Evolutionary conservation across 139 green algal genomes (phyloP).

Genomic region (Chlamydomonas sp.): DNA sequence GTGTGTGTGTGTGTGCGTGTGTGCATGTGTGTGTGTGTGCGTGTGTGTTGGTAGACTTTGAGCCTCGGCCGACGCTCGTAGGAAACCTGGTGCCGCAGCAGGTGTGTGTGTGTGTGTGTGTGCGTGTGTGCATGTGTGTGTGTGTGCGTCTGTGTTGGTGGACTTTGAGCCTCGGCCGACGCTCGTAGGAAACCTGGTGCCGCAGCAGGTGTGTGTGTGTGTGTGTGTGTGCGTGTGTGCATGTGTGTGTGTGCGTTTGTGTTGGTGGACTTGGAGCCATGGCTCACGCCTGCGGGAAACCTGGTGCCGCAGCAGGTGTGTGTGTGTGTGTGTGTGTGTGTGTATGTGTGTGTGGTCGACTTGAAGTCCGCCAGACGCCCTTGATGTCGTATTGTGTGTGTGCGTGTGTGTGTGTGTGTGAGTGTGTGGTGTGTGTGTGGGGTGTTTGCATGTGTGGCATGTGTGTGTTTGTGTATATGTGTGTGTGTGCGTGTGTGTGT

Average conservation of each 20-base stretch:
- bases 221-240: background rate
- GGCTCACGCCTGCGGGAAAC: no score
- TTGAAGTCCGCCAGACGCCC: no score
- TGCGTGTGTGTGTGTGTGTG: no score
- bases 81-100: no score
- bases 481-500: background rate
- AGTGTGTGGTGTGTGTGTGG: no score
- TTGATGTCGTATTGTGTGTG: background rate
- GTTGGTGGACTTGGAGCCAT: no score
- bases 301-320: conserved; percentile 24
- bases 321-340: background rate
- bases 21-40: background rate
- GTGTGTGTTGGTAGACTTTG: no score
- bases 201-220: background rate
- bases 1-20: background rate
- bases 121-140: background rate
- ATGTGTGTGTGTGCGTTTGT: conserved; percentile 5
- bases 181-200: no score
- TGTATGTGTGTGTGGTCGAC: background rate
- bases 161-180: no score
- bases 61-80: no score
- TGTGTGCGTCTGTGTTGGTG: background rate
- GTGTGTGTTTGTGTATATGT: background rate
- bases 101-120: no score
- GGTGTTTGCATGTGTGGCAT: background rate